Percentiles rank a stretch among this genome's conserved stretches.
phyloP scores from a whole-genome alignment of 345 rosid species.

The Garcia nutans region DNA sequence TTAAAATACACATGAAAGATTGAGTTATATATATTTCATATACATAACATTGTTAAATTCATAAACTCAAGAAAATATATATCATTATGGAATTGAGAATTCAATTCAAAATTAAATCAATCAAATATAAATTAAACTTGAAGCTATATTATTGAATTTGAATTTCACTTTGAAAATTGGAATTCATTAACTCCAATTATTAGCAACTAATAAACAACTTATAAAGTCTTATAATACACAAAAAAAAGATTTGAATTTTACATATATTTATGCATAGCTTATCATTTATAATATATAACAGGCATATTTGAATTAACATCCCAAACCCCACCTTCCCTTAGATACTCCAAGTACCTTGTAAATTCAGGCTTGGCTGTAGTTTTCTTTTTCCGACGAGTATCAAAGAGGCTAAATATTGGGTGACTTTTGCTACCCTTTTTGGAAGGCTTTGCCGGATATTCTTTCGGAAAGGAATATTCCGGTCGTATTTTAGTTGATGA shows the following conservation, averaged over 20 bases:
- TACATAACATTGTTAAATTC: too few relatives aligned
- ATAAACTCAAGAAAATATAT: too few relatives aligned
- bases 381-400: slow-evolving; percentile 50
- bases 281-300: slow-evolving; percentile 44
- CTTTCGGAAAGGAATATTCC: not conserved
- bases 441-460: slow-evolving; percentile 17
- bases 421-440: slow-evolving; percentile 48
- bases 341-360: slow-evolving; percentile 64
- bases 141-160: too few relatives aligned
- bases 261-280: too few relatives aligned
- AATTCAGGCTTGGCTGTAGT: slow-evolving; percentile 66
- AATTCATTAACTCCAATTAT: too few relatives aligned
- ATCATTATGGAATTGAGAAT: too few relatives aligned
- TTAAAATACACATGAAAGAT: too few relatives aligned
- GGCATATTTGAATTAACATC: slow-evolving; percentile 48
- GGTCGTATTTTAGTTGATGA: not conserved
- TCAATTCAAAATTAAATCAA: too few relatives aligned
- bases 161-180: too few relatives aligned
- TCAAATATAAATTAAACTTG: too few relatives aligned
- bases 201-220: too few relatives aligned
- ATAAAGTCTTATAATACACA: not conserved
- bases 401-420: slow-evolving; percentile 58
- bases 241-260: not conserved
- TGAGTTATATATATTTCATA: too few relatives aligned
- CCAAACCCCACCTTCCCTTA: slow-evolving; percentile 76